Base-by-base conservation (phyloP, 2,329 filamentous ascomycete genomes). In the Cladosporium cucumerinum region DNA sequence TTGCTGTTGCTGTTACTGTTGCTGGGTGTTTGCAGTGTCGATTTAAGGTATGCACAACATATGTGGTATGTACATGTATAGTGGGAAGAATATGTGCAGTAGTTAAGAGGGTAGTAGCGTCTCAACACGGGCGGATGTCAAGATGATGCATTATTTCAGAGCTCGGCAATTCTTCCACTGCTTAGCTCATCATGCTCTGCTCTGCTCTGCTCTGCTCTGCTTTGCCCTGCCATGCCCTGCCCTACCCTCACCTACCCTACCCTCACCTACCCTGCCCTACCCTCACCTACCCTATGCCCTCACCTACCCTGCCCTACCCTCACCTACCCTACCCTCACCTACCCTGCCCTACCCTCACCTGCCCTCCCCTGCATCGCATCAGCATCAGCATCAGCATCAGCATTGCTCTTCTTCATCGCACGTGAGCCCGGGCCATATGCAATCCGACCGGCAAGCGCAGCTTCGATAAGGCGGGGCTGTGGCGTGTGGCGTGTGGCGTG, bases 71-170 rank as follows among this genome's bases (percentile, higher is more conserved):
- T 18, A 12, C 54, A 25, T 32, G 28, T 11, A n/a, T 7, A 54
- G 48, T 30, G 25, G 32, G 32, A 51, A 30, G 26, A 18, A 8
- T 34, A 12, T 46, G n/a, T 21, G 39, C n/a, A 46, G 39, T 58
- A 21, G 26, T 7, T 7, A 34, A 59, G 18, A 23, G 57, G 26
- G 36, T 58, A 11, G 30, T 18, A 39, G 32, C 18, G 18, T n/a
- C 16, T 43, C 36, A 43, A 26, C 25, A 12, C 8, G n/a, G 10
- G 28, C 28, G 51, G 23, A 23, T 54, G 51, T 54, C 51, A 54
- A 54, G 51, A 54, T 54, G 51, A 54, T 54, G 51, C 28, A 54
- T 54, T 54, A 54, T 54, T 54, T 54, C 51, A 54, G 30, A 54
- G 51, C 51, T 54, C 51, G 51, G 51, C 51, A 54, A 54, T 54